These are phyloP conservation scores for Epichloe aotearoae DNA, from an alignment of 2,329 filamentous ascomycete species.

Conservation along the genomic window DNA sequence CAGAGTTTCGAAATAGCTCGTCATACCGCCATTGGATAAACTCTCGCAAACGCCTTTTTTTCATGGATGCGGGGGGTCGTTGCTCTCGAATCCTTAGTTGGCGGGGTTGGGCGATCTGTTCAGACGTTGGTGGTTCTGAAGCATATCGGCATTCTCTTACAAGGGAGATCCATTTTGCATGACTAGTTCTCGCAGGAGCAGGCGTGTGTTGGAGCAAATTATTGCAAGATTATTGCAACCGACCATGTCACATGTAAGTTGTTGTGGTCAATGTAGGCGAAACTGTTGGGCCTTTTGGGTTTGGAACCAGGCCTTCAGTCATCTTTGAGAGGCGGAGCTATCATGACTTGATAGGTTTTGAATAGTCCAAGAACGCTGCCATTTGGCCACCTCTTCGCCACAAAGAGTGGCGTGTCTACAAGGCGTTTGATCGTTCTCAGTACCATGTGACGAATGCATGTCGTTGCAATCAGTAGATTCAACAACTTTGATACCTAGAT, in stretches of 20 bases:
- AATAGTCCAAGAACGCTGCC: neutral
- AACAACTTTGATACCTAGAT: neutral
- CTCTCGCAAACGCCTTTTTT: neutral
- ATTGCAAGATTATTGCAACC: neutral
- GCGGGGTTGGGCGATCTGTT: too few relatives aligned
- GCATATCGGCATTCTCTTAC: too few relatives aligned
- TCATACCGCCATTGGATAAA: neutral
- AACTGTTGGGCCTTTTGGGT: neutral
- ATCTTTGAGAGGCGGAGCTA: neutral
- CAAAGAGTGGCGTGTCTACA: neutral
- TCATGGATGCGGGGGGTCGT: neutral
- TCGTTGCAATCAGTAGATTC: neutral
- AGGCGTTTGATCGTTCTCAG: neutral
- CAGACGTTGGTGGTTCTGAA: too few relatives aligned
- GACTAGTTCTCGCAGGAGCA: too few relatives aligned
- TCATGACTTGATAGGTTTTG: neutral
- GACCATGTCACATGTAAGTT: neutral
- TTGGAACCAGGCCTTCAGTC: neutral
- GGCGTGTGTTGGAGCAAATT: neutral
- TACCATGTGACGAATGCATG: neutral
- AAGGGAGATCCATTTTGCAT: too few relatives aligned
- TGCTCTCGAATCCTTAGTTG: neutral
- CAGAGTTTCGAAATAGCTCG: too few relatives aligned
- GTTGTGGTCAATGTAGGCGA: neutral
- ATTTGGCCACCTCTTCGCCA: neutral